These are phyloP conservation scores for Ophiostoma populinum DNA, from an alignment of 2,329 filamentous ascomycete species.

Conservation along the genomic window DNA sequence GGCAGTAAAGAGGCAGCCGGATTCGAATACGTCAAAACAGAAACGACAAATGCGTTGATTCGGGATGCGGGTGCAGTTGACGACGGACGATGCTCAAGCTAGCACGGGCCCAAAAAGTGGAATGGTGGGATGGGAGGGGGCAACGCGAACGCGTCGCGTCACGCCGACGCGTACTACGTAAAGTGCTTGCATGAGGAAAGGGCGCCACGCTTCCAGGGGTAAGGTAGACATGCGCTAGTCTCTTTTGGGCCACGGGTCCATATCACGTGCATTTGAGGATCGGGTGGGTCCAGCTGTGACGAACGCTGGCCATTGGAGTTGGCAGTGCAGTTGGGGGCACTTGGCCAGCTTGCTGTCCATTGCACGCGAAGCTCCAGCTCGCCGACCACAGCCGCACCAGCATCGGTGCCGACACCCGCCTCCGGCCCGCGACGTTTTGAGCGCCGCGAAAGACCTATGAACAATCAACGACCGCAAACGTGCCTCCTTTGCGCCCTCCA, in stretches of 20 bases:
- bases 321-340: no score
- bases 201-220: constrained; percentile 3
- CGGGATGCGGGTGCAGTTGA: no score
- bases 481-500: background rate
- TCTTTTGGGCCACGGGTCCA: background rate
- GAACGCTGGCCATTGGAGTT: constrained; percentile 5
- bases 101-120: background rate
- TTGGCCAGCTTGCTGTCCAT: constrained; percentile 1
- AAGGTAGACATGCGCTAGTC: constrained; percentile 1
- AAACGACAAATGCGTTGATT: no score
- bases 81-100: background rate
- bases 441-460: background rate
- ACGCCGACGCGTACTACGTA: constrained; percentile 10
- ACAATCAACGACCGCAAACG: no score
- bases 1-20: background rate
- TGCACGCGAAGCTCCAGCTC: constrained; percentile 3
- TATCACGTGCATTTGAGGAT: constrained; percentile 2
- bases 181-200: constrained; percentile 11
- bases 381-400: constrained; percentile 5
- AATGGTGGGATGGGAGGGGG: constrained; percentile 5
- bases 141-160: background rate
- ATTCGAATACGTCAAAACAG: background rate
- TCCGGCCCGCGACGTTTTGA: background rate
- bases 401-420: constrained; percentile 1
- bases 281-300: background rate